Conservation (phyloP, 495 filamentous ascomycete genomes). For the Podospora pseudoanserina region DNA sequence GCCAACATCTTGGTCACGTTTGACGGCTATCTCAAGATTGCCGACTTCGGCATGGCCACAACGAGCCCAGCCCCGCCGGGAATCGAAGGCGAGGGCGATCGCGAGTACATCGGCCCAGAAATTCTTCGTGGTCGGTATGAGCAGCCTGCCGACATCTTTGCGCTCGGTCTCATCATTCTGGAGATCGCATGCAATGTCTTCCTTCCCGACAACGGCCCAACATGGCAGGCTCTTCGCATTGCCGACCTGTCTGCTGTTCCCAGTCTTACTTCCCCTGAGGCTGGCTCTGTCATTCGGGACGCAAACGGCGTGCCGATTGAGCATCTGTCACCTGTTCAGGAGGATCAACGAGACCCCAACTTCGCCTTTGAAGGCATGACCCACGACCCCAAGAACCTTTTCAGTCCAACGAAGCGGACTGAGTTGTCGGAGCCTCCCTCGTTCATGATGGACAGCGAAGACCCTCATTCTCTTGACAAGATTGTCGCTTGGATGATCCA, state of each 20-base stretch:
- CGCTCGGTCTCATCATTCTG: conserved; percentile 86
- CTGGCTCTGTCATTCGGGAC: conserved; percentile 67
- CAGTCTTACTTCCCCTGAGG: conserved; percentile 72
- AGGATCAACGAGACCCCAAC: conserved; percentile 30
- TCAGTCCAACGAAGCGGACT: conserved; percentile 48
- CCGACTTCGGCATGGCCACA: conserved; percentile 92
- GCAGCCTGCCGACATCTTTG: conserved; percentile 89
- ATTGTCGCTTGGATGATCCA: conserved; percentile 86
- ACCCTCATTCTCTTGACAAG: conserved; percentile 73
- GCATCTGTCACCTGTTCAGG: conserved; percentile 36
- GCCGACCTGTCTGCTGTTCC: conserved; percentile 85
- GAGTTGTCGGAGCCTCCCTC: conserved; percentile 72
- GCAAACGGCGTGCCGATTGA: conserved; percentile 61
- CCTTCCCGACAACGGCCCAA: conserved; percentile 84
- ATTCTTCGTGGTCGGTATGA: conserved; percentile 78
- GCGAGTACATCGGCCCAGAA: conserved; percentile 92
- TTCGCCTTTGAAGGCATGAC: conserved; percentile 30
- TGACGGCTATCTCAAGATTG: conserved; percentile 90
- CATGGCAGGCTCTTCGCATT: conserved; percentile 81
- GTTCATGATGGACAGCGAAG: conserved; percentile 75
- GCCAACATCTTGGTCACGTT: conserved; percentile 90
- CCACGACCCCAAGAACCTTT: conserved; percentile 41
- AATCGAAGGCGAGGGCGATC: conserved; percentile 89
- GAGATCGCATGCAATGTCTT: conserved; percentile 90
- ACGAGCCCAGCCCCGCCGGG: conserved; percentile 67